Conservation (phyloP, 2,329 filamentous ascomycete species). For the Botryosphaeria dothidea region DNA sequence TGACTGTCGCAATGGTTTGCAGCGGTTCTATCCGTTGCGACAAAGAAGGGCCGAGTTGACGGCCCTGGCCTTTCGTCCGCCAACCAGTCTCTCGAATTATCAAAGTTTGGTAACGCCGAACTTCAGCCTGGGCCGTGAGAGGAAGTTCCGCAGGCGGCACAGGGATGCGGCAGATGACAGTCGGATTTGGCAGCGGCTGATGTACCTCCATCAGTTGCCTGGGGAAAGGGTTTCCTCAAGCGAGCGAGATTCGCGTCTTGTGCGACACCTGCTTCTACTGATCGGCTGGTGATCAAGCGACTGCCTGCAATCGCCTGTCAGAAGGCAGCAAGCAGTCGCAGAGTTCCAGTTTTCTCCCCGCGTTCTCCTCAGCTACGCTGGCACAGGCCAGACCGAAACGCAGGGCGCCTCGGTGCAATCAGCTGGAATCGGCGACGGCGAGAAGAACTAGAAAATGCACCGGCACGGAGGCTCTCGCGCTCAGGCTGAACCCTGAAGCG, state of each 20-base stretch:
- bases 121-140: neutral
- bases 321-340: neutral
- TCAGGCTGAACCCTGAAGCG: neutral
- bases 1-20: neutral
- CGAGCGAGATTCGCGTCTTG: neutral
- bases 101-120: neutral
- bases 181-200: neutral
- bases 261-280: neutral
- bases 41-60: neutral
- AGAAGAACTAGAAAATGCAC: neutral
- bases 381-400: neutral
- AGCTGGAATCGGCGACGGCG: neutral
- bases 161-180: neutral
- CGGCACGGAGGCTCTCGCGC: neutral
- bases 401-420: neutral
- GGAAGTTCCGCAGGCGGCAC: neutral
- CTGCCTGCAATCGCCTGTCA: neutral
- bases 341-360: conserved; percentile 1
- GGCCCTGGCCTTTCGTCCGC: neutral
- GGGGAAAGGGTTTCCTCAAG: neutral
- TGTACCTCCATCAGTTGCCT: neutral
- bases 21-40: neutral
- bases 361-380: neutral
- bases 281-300: conserved; percentile 1
- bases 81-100: neutral